Percentiles rank a stretch among this genome's conserved stretches.
Evolutionary conservation across 495 filamentous ascomycete genomes (phyloP).

Genomic region (Cercophora newfieldiana): DNA sequence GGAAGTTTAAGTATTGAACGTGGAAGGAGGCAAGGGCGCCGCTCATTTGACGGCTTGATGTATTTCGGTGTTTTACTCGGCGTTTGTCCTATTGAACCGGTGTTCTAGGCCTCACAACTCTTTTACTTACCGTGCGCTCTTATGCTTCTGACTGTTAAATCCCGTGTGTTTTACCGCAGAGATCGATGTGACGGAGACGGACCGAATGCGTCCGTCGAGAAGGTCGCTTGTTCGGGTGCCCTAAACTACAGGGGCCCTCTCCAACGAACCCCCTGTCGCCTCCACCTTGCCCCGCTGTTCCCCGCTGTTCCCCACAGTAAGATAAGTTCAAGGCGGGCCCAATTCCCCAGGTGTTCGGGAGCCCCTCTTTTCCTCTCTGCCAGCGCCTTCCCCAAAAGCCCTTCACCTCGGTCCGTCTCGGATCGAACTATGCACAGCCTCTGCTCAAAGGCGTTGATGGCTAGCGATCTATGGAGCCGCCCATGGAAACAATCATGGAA

Average conservation of each 20-base stretch:
- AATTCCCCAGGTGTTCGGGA: slow-evolving; percentile 8
- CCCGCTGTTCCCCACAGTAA: slow-evolving; percentile 15
- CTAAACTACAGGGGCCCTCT: background rate
- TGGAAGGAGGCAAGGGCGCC: too few species aligned
- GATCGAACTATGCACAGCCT: slow-evolving; percentile 15
- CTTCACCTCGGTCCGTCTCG: slow-evolving; percentile 25
- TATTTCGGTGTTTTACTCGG: too few species aligned
- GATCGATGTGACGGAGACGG: background rate
- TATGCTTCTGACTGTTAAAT: background rate
- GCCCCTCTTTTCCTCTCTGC: slow-evolving; percentile 12
- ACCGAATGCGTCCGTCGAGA: slow-evolving; percentile 3
- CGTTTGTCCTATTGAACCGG: too few species aligned
- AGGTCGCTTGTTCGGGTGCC: background rate
- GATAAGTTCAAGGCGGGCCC: background rate
- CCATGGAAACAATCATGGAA: slow-evolving; percentile 6
- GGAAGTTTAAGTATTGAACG: slow-evolving; percentile 6
- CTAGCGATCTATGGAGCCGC: background rate
- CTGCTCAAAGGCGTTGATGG: too few species aligned
- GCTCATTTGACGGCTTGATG: too few species aligned
- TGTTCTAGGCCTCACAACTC: too few species aligned
- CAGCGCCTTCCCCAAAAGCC: background rate
- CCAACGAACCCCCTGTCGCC: background rate
- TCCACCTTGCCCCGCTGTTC: too few species aligned
- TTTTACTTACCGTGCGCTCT: background rate
- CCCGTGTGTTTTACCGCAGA: background rate